Percentiles rank a stretch among this genome's conserved stretches.
phyloP scores from a whole-genome alignment of 805 yeast species.

The Vanderwaltozyma yarrowii region DNA sequence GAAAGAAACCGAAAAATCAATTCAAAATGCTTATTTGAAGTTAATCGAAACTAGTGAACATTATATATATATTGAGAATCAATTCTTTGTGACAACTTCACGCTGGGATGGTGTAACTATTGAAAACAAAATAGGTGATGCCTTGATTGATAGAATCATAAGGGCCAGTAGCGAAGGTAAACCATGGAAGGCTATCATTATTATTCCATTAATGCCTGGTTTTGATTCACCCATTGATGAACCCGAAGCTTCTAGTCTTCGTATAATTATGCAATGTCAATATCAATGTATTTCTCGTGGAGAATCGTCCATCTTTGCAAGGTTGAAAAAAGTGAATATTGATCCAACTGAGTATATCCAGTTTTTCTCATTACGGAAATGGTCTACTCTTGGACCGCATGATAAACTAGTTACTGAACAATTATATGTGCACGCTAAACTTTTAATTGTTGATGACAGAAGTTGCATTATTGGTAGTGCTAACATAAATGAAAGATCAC shows the following conservation, averaged over 20 bases:
- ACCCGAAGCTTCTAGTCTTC: constrained; percentile 88
- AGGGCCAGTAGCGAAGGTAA: constrained; percentile 71
- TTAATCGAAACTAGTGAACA: constrained; percentile 88
- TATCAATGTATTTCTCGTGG: constrained; percentile 91
- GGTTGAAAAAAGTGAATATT: constrained; percentile 68
- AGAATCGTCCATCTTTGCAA: constrained; percentile 73
- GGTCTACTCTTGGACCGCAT: constrained; percentile 84
- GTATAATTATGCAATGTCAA: constrained; percentile 95
- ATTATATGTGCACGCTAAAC: constrained; percentile 86
- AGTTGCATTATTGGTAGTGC: constrained; percentile 95
- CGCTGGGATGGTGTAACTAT: constrained; percentile 74
- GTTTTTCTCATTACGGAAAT: constrained; percentile 83
- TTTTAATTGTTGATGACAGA: constrained; percentile 86
- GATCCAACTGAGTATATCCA: constrained; percentile 86
- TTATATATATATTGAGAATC: constrained; percentile 90
- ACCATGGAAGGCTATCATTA: constrained; percentile 80
- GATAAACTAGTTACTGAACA: constrained; percentile 78
- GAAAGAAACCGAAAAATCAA: constrained; percentile 74
- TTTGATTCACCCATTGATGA: constrained; percentile 88
- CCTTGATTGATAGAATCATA: constrained; percentile 90
- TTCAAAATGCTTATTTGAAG: constrained; percentile 86
- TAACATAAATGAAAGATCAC: constrained; percentile 91
- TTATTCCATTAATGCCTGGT: constrained; percentile 97
- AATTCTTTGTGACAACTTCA: constrained; percentile 87
- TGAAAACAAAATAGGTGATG: constrained; percentile 84